A percentile compares a stretch with the other conserved stretches of the same genome.
Conservation (phyloP, 2,329 filamentous ascomycete genomes). For the Lecanicillium sp. region DNA sequence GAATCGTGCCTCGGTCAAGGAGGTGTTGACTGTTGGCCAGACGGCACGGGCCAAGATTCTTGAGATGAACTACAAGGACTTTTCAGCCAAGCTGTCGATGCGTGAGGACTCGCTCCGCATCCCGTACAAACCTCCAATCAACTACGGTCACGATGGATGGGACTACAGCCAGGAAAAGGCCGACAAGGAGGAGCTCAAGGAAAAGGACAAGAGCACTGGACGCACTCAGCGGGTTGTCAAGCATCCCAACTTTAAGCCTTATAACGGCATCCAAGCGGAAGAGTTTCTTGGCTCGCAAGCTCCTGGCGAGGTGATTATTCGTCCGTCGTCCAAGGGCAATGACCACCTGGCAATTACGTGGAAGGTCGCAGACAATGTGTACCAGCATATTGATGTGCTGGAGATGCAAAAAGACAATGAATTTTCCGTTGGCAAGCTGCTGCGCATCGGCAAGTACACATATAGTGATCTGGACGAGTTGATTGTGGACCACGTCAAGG, state of each 20-base stretch:
- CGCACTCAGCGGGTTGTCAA: conserved; percentile 94
- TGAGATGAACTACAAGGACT: conserved; percentile 78
- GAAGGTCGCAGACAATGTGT: conserved; percentile 96
- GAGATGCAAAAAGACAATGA: conserved; percentile 97
- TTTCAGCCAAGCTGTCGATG: conserved; percentile 75
- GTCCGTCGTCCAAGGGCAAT: conserved; percentile 88
- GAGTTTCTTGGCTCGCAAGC: conserved; percentile 84
- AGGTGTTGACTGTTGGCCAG: conserved; percentile 70
- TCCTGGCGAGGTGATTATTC: conserved; percentile 85
- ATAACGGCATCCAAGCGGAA: conserved; percentile 86
- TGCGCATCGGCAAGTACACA: conserved; percentile 81
- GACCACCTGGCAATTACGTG: conserved; percentile 95
- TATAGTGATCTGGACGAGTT: conserved; percentile 96
- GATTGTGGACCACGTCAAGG: conserved; percentile 94
- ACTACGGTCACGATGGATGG: conserved; percentile 76
- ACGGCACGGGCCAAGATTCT: conserved; percentile 82
- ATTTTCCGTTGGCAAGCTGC: conserved; percentile 79
- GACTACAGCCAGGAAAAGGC: conserved; percentile 72
- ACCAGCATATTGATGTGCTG: conserved; percentile 94
- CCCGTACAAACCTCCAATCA: conserved; percentile 60
- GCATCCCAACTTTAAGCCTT: conserved; percentile 89
- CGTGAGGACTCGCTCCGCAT: conserved; percentile 71
- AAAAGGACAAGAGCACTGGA: conserved; percentile 78
- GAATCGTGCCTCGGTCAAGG: conserved; percentile 60
- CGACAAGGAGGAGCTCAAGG: conserved; percentile 74